Conservation (phyloP, 192 early-diverging fungal genomes). For the Coemansia sp. region DNA sequence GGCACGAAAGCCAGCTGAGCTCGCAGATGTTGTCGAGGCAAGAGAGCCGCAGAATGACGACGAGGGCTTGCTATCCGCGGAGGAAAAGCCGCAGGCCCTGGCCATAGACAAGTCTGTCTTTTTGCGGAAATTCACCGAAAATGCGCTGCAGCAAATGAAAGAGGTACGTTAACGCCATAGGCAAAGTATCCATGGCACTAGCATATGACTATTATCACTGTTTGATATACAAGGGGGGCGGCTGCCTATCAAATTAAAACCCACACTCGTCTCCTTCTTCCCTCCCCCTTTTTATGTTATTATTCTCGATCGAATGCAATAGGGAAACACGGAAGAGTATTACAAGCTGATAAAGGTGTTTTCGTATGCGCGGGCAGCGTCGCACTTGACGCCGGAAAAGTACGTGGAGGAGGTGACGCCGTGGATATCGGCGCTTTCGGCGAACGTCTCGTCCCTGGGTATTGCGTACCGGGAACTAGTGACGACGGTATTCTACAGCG, state of each 20-base stretch:
- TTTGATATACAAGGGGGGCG: not conserved
- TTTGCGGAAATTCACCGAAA: conserved; percentile 36
- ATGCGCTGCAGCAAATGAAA: conserved; percentile 39
- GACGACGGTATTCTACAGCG: conserved; percentile 32
- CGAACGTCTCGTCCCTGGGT: conserved; percentile 27
- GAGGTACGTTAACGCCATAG: conserved; percentile 14
- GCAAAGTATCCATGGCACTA: too few species aligned
- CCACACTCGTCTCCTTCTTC: too few species aligned
- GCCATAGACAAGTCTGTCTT: conserved; percentile 41
- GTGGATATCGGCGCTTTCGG: conserved; percentile 34
- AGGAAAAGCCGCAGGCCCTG: not conserved
- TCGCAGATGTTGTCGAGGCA: conserved; percentile 2
- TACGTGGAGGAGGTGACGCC: conserved; percentile 32
- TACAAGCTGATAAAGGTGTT: conserved; percentile 40
- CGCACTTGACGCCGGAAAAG: conserved; percentile 10
- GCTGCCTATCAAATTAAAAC: too few species aligned
- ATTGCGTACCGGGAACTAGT: conserved; percentile 38
- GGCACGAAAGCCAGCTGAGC: too few species aligned
- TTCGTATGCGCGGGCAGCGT: conserved; percentile 20
- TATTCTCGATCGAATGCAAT: too few species aligned
- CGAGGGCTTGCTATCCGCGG: not conserved
- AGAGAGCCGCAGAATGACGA: not conserved
- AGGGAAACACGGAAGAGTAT: conserved; percentile 34
- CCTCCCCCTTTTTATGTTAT: too few species aligned
- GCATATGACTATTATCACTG: not conserved